These are phyloP conservation scores for Epithele typhae DNA, from an alignment of 768 basidiomycete species.

Conservation along the genomic window DNA sequence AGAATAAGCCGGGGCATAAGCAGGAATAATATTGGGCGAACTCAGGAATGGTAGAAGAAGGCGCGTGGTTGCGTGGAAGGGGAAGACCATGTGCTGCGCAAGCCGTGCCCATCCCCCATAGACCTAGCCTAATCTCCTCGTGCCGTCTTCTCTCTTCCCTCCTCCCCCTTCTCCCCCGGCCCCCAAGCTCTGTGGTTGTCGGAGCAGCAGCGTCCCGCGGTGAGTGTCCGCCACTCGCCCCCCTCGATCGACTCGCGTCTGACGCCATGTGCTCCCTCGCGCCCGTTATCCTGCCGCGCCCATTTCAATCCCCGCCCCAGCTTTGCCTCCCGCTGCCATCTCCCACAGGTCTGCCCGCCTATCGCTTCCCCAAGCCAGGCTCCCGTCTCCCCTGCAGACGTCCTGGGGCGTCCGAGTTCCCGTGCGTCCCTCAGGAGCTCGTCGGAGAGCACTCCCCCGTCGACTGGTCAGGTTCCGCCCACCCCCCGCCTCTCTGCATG, in stretches of 20 bases:
- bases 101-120: constrained; percentile 10
- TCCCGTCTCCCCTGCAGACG: constrained; percentile 23
- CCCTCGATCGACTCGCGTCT: not conserved
- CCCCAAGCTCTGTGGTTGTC: constrained; percentile 10
- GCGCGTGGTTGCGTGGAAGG: constrained; percentile 19
- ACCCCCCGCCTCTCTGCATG: constrained; percentile 25
- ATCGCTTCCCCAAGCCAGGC: constrained; percentile 26
- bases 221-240: not conserved
- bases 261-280: constrained; percentile 6
- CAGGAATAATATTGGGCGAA: constrained; percentile 10
- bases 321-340: constrained; percentile 26
- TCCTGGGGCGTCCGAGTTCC: constrained; percentile 21
- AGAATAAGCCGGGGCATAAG: constrained; percentile 3
- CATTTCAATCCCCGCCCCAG: constrained; percentile 21
- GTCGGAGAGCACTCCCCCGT: constrained; percentile 8
- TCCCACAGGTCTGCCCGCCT: constrained; percentile 21
- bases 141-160: constrained; percentile 10
- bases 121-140: constrained; percentile 13
- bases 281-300: constrained; percentile 17
- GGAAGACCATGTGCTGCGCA: constrained; percentile 18
- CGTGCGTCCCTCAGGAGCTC: constrained; percentile 13
- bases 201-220: constrained; percentile 6
- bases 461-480: constrained; percentile 12
- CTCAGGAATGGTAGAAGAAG: constrained; percentile 10
- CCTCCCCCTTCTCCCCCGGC: constrained; percentile 11